Evolutionary conservation across 2,329 filamentous ascomycete species (phyloP).

Genomic region (Colletotrichum theobromicola): DNA sequence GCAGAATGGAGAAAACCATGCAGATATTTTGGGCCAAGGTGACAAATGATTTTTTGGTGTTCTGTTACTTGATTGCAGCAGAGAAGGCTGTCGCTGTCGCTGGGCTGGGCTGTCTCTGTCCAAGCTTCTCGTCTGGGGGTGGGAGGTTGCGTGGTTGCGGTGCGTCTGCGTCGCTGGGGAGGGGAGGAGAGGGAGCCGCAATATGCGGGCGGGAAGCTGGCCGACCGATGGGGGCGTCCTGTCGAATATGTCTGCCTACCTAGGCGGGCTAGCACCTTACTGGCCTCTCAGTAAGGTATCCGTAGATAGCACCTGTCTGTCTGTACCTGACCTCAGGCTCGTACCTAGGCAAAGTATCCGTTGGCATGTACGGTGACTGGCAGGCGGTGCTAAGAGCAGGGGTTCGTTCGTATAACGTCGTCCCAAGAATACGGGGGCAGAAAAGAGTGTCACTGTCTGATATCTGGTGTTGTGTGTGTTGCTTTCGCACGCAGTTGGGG

Average conservation of each 20-base stretch:
- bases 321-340: no score
- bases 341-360: background rate
- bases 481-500: background rate
- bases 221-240: background rate
- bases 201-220: background rate
- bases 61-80: background rate
- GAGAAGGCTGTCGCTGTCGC: background rate
- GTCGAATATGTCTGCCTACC: background rate
- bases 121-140: background rate
- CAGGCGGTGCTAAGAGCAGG: constrained; percentile 4
- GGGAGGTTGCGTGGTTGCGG: background rate
- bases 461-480: background rate
- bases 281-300: background rate
- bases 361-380: background rate
- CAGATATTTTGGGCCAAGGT: background rate
- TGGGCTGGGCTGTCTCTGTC: background rate
- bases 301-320: background rate
- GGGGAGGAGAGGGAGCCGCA: background rate
- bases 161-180: background rate
- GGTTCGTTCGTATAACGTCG: constrained; percentile 14
- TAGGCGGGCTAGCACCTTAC: background rate
- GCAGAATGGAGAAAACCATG: background rate
- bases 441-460: background rate
- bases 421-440: background rate
- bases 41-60: background rate